Base-by-base conservation (phyloP, 805 yeast genomes). In the Candida insectorum region DNA sequence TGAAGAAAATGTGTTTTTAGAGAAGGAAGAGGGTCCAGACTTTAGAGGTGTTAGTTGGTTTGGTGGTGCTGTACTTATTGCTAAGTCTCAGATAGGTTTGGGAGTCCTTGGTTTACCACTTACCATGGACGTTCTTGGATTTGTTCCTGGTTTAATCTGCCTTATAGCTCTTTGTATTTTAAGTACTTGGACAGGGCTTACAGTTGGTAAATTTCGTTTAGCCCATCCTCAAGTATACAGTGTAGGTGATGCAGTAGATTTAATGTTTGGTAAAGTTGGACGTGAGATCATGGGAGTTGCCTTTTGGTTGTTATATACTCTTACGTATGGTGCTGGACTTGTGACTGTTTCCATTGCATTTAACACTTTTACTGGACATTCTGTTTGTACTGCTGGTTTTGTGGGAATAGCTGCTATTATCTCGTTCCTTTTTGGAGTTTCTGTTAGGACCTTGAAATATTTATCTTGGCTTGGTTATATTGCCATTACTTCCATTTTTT, bases 1-100 rank as follows among this genome's bases (percentile, higher is more conserved):
- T n/a, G 43, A 39, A 6, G 19, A 32, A 8, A 31, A 39, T 30
- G 37, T 39, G 8, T 39, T 39, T 18, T 20, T 22, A 3, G 23
- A 26, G 8, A 35, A 24, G 3, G 31, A 28, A 12, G 32, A 24
- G 7, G 40, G 37, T 10, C 34, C 36, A 4, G 42, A 39, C 28
- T 39, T 35, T 18, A 28, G 43, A 23, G 43, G 43, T 8, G 37
- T 39, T 4, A 24, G 34, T 4, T 23, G 31, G 11, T 17, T 35
- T 2, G 43, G 43, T 13, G 43, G 37, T 20, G 36, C 43, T 16
- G 29, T 39, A 12, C 32, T 39, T 27, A 39, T 39, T 17, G 34
- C 37, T 24, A 39, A 39, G 23, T 30, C 31, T 16, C 43, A 39
- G 26, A 28, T 39, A 6, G 43, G 43, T 4, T 35, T 39, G 25